Base-by-base conservation (phyloP, 139 green algal species). In the Chlamydomonas urium region DNA sequence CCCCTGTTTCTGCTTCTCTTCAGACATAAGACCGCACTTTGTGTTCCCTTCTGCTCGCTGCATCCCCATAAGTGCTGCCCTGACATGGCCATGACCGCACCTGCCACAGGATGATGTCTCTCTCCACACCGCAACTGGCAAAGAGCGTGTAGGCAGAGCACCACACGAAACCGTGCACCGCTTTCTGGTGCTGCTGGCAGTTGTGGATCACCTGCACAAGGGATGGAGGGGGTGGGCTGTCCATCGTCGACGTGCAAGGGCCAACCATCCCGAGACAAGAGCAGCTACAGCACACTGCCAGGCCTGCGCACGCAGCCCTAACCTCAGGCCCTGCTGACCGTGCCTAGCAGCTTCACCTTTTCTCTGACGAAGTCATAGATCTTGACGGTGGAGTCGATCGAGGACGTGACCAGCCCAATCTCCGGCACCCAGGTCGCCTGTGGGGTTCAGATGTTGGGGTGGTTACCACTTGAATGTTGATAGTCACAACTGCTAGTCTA, bases 31-130 rank as follows among this genome's bases (percentile, higher is more conserved):
- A n/a, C n/a, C n/a, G n/a, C n/a, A n/a, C n/a, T n/a, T n/a, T n/a
- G n/a, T n/a, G n/a, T n/a, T n/a, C n/a, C n/a, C n/a, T n/a, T n/a
- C n/a, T n/a, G n/a, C n/a, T n/a, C n/a, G n/a, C n/a, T n/a, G n/a
- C n/a, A n/a, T n/a, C n/a, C n/a, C n/a, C n/a, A n/a, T n/a, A n/a
- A n/a, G n/a, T n/a, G n/a, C n/a, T n/a, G n/a, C n/a, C n/a, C n/a
- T n/a, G n/a, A n/a, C n/a, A n/a, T n/a, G n/a, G n/a, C n/a, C 24
- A 34, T 31, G 5, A 24, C 31, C 77, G 35, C 36, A 88, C 82
- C 70, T 93, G 84, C 90, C 90, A 96, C 24, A 96, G 58, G 37
- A 93, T 79, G 47, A 94, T 81, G 74, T 90, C 87, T 24, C 90
- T 79, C 79, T 94, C 89, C 32, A 90, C 69, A 4, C 89, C 90